phyloP scores from a whole-genome alignment of 192 early-diverging fungal genomes.

The Coemansia sp. region DNA sequence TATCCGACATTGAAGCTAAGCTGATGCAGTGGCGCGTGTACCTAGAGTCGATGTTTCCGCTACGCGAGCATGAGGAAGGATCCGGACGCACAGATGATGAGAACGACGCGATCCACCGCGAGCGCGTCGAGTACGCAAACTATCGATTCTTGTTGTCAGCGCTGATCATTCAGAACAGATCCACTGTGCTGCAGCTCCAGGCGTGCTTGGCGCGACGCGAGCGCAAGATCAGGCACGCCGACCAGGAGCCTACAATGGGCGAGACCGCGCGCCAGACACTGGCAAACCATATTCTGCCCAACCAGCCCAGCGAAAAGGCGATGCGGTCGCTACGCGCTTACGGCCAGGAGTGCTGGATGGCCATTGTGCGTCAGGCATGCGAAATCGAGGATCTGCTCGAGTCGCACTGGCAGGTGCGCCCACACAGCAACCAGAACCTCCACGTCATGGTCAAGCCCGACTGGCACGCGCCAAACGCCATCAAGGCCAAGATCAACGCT shows the following conservation, averaged over 20 bases:
- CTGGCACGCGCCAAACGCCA: slow-evolving; percentile 46
- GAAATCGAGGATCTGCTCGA: slow-evolving; percentile 51
- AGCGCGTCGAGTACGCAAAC: slow-evolving; percentile 54
- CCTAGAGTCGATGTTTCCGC: slow-evolving; percentile 51
- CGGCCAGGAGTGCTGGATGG: slow-evolving; percentile 47
- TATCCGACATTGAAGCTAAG: slow-evolving; percentile 49
- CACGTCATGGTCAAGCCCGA: slow-evolving; percentile 43
- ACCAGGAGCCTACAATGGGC: slow-evolving; percentile 14
- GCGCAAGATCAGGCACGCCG: slow-evolving; percentile 36
- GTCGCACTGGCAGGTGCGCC: slow-evolving; percentile 52
- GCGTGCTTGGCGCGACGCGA: slow-evolving; percentile 53
- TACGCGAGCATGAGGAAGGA: slow-evolving; percentile 51
- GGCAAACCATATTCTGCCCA: slow-evolving; percentile 45
- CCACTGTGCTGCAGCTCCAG: slow-evolving; percentile 53
- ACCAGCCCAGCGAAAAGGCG: slow-evolving; percentile 42
- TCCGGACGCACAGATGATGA: slow-evolving; percentile 29
- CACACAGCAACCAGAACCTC: slow-evolving; percentile 25
- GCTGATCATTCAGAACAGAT: slow-evolving; percentile 46
- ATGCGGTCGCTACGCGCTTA: slow-evolving; percentile 47
- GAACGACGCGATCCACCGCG: slow-evolving; percentile 35
- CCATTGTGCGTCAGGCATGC: slow-evolving; percentile 50
- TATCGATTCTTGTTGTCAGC: slow-evolving; percentile 50
- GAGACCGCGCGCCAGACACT: slow-evolving; percentile 32
- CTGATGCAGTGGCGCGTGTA: slow-evolving; percentile 56
- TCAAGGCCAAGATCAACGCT: slow-evolving; percentile 50